Base-by-base conservation (phyloP, 2,329 filamentous ascomycete genomes). In the Colletotrichum sp. region DNA sequence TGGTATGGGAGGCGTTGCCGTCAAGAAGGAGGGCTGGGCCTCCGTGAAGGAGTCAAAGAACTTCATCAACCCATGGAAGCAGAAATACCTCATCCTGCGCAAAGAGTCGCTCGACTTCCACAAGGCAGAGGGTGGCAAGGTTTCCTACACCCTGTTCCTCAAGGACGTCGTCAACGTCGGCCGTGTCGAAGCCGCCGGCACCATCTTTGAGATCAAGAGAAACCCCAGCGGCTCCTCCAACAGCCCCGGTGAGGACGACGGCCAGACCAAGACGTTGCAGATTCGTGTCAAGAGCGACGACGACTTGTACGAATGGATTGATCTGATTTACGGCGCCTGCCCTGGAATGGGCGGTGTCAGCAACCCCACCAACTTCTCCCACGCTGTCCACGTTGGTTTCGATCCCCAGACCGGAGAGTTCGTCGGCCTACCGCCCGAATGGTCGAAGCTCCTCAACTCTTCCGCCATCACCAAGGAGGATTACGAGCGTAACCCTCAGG, bases 381-480 rank as follows among this genome's bases (percentile, higher is more conserved):
- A 99, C 84, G 94, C 96, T 63, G 96, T 99, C 28, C 97, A 99
- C 84, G 97, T 99, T 79, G 97, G 97, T 76, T 99, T 99, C 83
- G 97, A 99, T 83, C 96, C 96, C 30, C 94, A 96, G 81, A 98
- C 95, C 4, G 97, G 97, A 78, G 96, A 97, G 80, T 99, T 99
- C 81, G 95, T 98, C 64, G 97, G 97, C 52, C 86, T 99, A 79
- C 97, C 97, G 2, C 93, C 95, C 7, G 97, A 99, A 88, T 99
- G 97, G 97, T 97, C 98, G 82, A 98, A 98, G 85, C 90, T 99
- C 68, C 90, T 99, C 79, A 99, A 97, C 82, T 96, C 96, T 10
- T 99, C 97, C 4, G 97, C 97, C 75, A 97, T 99, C 82, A 99
- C 97, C 76, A 98, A 98, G 86, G 97, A 99, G 82, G 97, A 99